Evolutionary conservation across 139 green algal species (phyloP), one percentile per base, ranked within the genome.

Genomic region (Ulvella scutata): DNA sequence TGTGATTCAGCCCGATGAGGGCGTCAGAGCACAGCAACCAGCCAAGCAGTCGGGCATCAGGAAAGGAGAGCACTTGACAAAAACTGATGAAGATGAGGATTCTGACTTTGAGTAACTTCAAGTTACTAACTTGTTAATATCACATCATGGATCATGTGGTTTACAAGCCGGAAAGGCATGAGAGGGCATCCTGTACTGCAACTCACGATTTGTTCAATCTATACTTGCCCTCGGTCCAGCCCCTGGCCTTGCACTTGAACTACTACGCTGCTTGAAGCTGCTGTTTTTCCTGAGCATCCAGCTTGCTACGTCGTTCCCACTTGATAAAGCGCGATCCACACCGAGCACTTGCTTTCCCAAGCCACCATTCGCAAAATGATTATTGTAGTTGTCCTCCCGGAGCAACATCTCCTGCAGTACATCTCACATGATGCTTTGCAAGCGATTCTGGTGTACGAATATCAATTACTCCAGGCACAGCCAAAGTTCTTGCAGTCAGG

Each of bases 341-440:
- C n/a, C 51, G n/a, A 67, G 51, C 33, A 31, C 33, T 13, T 67
- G 51, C 17, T 26, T 67, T 26, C 51, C 77, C 36, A 80, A 76
- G 4, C 87, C 87, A 2, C 87, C 87, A 67, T 90, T 90, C 62
- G 82, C 83, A 73, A 92, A 90, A 75, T 83, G 81, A 43, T 90
- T 90, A 81, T 90, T 92, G 86, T 90, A 92, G 43, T 83, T 90
- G 17, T 91, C 85, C 81, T 92, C 88, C 3, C 88, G 78, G 72
- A 89, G 76, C 79, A 91, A 78, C 83, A 92, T 75, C 79, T 92
- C 86, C 2, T 72, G 74, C 0, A 83, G 74, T 75, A 90, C 77
- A 74, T 86, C 62, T 21, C 76, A 38, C 82, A 90, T 85, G 3
- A n/a, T n/a, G n/a, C n/a, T n/a, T n/a, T n/a, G n/a, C n/a, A n/a